Percentiles rank a stretch among this genome's conserved stretches.
These are phyloP conservation scores for Fusarium concolor DNA, from an alignment of 2,329 filamentous ascomycete species.

Conservation along the genomic window DNA sequence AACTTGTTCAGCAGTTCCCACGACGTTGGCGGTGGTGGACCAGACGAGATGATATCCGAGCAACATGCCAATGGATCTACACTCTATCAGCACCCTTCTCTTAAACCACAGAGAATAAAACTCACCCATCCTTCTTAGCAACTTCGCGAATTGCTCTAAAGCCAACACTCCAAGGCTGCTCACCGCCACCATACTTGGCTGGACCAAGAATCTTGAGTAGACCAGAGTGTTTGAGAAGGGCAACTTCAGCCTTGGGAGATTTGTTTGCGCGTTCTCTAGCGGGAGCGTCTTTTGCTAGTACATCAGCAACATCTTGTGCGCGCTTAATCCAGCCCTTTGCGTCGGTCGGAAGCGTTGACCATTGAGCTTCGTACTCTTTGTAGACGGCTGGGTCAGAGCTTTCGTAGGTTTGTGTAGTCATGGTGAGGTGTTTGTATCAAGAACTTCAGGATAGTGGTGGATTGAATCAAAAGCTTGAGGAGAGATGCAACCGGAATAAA, in stretches of 20 bases:
- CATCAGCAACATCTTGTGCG: constrained; percentile 2
- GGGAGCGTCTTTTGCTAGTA: constrained; percentile 12
- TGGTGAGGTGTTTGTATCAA: background rate
- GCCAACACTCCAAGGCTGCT: constrained; percentile 60
- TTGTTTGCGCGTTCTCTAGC: constrained; percentile 55
- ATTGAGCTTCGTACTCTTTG: constrained; percentile 51
- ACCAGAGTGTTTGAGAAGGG: constrained; percentile 56
- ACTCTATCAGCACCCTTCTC: accelerated
- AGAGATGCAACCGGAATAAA: accelerated
- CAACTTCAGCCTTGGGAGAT: constrained; percentile 55
- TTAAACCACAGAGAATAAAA: background rate
- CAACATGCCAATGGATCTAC: constrained; percentile 71
- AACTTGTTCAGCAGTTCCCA: constrained; percentile 60
- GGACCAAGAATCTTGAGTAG: constrained; percentile 55
- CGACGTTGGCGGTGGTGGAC: constrained; percentile 18
- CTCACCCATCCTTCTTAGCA: constrained; percentile 70
- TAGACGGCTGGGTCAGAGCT: constrained; percentile 54
- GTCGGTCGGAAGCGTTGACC: constrained; percentile 50
- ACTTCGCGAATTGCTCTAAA: constrained; percentile 72
- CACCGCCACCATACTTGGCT: constrained; percentile 57
- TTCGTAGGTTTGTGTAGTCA: constrained; percentile 13
- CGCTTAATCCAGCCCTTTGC: constrained; percentile 54
- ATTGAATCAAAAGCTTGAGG: accelerated
- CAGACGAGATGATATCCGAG: constrained; percentile 19
- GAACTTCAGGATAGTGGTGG: too few relatives aligned